Base-by-base conservation (phyloP, 2,329 filamentous ascomycete species). In the Xylaria digitata region DNA sequence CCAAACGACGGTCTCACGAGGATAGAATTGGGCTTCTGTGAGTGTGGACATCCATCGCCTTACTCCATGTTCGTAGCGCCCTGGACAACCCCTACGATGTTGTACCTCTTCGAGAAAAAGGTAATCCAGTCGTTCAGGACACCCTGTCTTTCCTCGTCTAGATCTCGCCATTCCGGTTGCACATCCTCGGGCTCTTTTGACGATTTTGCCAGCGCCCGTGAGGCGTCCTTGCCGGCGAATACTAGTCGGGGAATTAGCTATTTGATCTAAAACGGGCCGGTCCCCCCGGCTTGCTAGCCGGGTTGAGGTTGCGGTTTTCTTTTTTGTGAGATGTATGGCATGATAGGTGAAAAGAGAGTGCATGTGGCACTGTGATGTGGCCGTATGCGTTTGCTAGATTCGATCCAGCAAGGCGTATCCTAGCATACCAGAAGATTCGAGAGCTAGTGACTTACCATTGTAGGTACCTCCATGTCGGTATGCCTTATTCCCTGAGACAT, bases 91-190 rank as follows among this genome's bases (percentile, higher is more conserved):
- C 93, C 93, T 53, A 96, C 89, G 58, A 98, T 87, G 75, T 97
- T 98, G 82, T 99, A 99, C 65, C 96, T 87, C 84, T 98, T 99
- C 72, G 91, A 93, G 81, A 99, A 99, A 82, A 97, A 99, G 1
- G 92, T 97, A 70, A 91, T 89, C 96, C 96, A 99, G 79, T 99
- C 96, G 61, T 95, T 87, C 68, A 99, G 82, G 2, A 92, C 90
- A 30, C 87, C 88, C 83, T 96, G 93, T 79, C 97, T 90, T 80
- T 96, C 94, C 23, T 97, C 94, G 15, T 85, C 84, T 58, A 99
- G 83, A 75, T 94, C 92, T 65, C 90, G 84, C 92, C 93, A 98
- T 57, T 97, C 91, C 1, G 96, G 83, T 37, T 83, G 83, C 71
- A 93, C 95, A 72, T 98, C 94, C 75, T 96, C 93, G 5, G 86